Conservation (phyloP, 2,329 filamentous ascomycete species). For the Paecilomyces dactylethromorphus region DNA sequence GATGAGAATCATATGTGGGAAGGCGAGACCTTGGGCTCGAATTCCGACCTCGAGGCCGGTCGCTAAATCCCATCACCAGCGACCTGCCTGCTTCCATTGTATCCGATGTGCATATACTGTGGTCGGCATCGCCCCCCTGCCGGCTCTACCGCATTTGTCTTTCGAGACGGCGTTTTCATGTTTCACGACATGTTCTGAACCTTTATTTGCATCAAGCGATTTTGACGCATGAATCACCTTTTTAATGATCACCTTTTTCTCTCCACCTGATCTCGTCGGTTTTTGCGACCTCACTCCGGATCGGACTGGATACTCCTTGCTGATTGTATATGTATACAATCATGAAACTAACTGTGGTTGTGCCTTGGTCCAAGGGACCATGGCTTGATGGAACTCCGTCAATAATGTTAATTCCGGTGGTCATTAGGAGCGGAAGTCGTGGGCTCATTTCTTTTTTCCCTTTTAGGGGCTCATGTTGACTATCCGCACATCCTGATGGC, state of each 20-base stretch:
- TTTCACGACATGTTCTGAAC: constrained; percentile 29
- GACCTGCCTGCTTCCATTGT: constrained; percentile 9
- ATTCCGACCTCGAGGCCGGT: constrained; percentile 33
- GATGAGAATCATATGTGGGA: constrained; percentile 50
- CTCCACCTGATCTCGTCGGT: constrained; percentile 12
- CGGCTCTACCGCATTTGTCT: constrained; percentile 6
- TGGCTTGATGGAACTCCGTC: constrained; percentile 19
- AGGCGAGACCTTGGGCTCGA: constrained; percentile 30
- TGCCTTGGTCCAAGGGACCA: constrained; percentile 5
- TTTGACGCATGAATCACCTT: constrained; percentile 26
- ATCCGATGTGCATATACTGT: constrained; percentile 6
- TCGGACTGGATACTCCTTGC: constrained; percentile 10
- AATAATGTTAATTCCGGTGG: constrained; percentile 36
- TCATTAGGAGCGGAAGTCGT: constrained; percentile 8
- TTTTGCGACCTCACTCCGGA: constrained; percentile 7
- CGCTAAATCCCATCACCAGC: constrained; percentile 18
- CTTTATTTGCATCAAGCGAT: constrained; percentile 31
- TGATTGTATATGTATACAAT: constrained; percentile 33
- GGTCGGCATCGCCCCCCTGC: constrained; percentile 10
- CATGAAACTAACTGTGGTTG: constrained; percentile 12
- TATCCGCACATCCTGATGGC: constrained; percentile 4
- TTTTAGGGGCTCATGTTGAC: background rate
- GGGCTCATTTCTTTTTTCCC: constrained; percentile 1
- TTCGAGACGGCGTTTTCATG: constrained; percentile 24
- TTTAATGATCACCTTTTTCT: constrained; percentile 26